Base-by-base conservation (phyloP, 2,329 filamentous ascomycete genomes). In the Lachnellula hyalina region DNA sequence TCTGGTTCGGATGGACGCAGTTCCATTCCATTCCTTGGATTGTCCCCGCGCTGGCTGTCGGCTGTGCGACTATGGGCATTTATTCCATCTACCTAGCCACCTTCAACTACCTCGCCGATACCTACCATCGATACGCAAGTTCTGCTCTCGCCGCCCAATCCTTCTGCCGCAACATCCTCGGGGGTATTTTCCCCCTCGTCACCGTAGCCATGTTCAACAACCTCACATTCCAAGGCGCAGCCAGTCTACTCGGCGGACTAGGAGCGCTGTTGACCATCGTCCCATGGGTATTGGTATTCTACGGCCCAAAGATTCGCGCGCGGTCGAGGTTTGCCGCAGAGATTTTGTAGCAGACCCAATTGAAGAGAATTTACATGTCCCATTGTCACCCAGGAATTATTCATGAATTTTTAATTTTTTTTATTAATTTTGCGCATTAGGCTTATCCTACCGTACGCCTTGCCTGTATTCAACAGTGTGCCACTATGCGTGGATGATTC, bases 61-160 rank as follows among this genome's bases (percentile, higher is more conserved):
- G 78, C 0, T 81, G 90, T 56, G 85, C 90, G 0, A 93, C 88
- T 0, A 88, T 93, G 76, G 87, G 92, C 28, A 95, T 96, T 61
- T 93, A 90, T 70, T 86, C 83, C 41, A 84, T 96, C 36, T 95
- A 95, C 67, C 79, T 96, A 1, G 86, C 91, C 2, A 89, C 90
- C 0, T 96, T 96, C 74, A 96, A 96, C 68, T 96, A 96, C 64
- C 78, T 96, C 1, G 90, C 91, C 19, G 92, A 96, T 67, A 86
- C 86, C 1, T 96, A 96, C 70, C 87, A 91, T 67, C 77, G 81
- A 2, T 96, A 93, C 65, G 90, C 92, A 0, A 90, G 86, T 40
- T 94, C 89, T 0, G 91, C 92, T 0, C 75, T 96, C 5, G 92
- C 92, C 0, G 90, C 91, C 0, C 90, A 96, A 73, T 87, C 83